phyloP scores from a whole-genome alignment of 129 eudicot genomes.

The Chrysanthemum seticuspe region DNA sequence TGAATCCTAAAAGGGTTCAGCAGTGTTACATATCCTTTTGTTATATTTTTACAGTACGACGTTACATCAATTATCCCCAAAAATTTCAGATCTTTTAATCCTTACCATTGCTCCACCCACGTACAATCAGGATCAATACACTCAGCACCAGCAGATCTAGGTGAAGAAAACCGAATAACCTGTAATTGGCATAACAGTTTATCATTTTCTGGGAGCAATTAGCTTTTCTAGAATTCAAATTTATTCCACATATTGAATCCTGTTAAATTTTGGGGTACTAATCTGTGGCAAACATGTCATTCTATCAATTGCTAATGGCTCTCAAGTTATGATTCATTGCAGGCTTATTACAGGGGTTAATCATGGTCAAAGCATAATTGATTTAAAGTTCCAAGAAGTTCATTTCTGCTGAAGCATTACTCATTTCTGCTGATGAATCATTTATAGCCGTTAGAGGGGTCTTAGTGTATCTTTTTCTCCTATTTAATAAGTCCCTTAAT shows the following conservation, averaged over 20 bases:
- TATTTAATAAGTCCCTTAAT: no score
- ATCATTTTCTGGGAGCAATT: not conserved
- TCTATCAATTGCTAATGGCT: no score
- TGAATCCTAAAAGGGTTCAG: constrained; percentile 69
- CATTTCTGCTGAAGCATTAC: no score
- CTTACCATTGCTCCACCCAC: constrained; percentile 98
- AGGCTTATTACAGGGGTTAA: no score
- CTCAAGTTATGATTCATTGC: no score
- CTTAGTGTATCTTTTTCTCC: no score
- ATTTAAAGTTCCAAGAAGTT: no score
- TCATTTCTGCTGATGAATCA: no score
- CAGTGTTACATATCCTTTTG: constrained; percentile 17
- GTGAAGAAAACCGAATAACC: constrained; percentile 85
- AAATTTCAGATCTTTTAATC: constrained; percentile 17
- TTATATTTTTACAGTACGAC: not conserved
- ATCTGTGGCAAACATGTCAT: no score
- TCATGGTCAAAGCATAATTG: no score
- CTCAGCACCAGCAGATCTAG: constrained; percentile 95
- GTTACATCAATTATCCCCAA: not conserved
- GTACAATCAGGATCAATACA: constrained; percentile 92
- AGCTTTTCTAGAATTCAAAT: not conserved
- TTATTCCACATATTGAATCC: not conserved
- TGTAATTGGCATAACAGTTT: constrained; percentile 30
- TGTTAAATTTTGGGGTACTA: no score
- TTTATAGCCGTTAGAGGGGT: no score